Evolutionary conservation across 768 basidiomycete genomes (phyloP), one percentile per base, ranked within the genome.

Genomic region (Collybiopsis luxurians): DNA sequence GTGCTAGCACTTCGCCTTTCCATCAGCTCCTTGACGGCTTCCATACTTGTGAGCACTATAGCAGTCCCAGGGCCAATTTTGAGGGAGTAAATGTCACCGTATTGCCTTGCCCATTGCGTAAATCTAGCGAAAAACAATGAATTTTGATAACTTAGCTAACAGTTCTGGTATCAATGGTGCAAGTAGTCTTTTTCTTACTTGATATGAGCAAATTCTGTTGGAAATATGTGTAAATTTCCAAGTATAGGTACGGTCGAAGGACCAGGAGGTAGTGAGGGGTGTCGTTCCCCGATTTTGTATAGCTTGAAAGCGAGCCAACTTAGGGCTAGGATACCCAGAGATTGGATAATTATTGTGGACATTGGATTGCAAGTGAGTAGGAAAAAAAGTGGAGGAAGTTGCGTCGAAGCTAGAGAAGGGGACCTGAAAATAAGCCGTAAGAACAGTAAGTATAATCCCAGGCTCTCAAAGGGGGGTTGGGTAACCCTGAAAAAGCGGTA

Each of bases 61-160:
- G 45, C 61, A 9, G 64, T 66, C 0, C 57, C 59, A 28, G 63
- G 49, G 4, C 63, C 65, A 4, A 69, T 23, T 49, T 65, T 69
- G 15, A 67, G 45, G 23, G 66, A 68, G 56, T 66, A 66, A 24
- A 70, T 60, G 2, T 66, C 69, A 3, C 69, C 69, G 39, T 69
- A 69, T 36, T 50, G 24, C 15, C 59, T 54, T 1, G 69, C 66
- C 69, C 68, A 69, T 58, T 66, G 63, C 3, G 68, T 65, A 24
- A 71, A 63, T 46, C 67, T 70, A 31, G 1, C 9, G 13, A 7
- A 10, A 13, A 42, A n/a, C 7, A 7, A 4, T 2, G 17, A 4
- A 7, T 15, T n/a, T n/a, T n/a, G n/a, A n/a, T n/a, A n/a, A n/a
- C n/a, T n/a, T n/a, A n/a, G n/a, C n/a, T n/a, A n/a, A n/a, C n/a